Evolutionary conservation across 768 basidiomycete species (phyloP), one percentile per base, ranked within the genome.

Genomic region (Podaxis pistillaris): DNA sequence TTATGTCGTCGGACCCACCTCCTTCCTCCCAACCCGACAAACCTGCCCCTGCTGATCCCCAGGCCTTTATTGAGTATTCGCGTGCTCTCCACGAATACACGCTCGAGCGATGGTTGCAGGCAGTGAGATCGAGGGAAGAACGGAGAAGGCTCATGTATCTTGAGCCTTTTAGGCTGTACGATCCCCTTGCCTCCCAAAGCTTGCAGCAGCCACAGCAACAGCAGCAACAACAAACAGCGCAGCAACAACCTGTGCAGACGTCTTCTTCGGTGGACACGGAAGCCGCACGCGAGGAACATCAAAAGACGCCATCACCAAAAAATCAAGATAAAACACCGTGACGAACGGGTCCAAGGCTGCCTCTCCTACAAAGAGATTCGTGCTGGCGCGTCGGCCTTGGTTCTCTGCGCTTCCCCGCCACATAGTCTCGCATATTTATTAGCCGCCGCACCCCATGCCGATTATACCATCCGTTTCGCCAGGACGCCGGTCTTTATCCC

Each of bases 61-160:
- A 67, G 57, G 69, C 67, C 61, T 74, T 88, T 67, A 69, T 77
- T 52, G 77, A 77, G 38, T 90, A 90, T 68, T 83, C 89, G 17
- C 85, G 83, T 67, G 79, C 86, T 49, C 74, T 90, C 37, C 86
- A 89, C 70, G 79, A 87, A 60, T 89, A 88, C 64, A 90, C 89
- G 30, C 79, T 89, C 56, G 78, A 71, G 46, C 79, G 88, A 55
- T 89, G 88, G 87, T 83, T 83, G 56, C 86, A 89, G 69, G 86
- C 87, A 4, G 78, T 86, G 68, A 81, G 81, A 67, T 70, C 78
- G 61, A 83, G 81, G 41, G 87, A 88, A 68, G 84, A 68, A 68
- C 78, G 62, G 83, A 81, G 51, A 87, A 86, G 67, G 83, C 87
- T 68, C 75, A 73, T 53, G 24, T 37, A 62, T 74, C 78, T 19